Base-by-base conservation (phyloP, 257 asterid genomes). In the Petunia axillaris region DNA sequence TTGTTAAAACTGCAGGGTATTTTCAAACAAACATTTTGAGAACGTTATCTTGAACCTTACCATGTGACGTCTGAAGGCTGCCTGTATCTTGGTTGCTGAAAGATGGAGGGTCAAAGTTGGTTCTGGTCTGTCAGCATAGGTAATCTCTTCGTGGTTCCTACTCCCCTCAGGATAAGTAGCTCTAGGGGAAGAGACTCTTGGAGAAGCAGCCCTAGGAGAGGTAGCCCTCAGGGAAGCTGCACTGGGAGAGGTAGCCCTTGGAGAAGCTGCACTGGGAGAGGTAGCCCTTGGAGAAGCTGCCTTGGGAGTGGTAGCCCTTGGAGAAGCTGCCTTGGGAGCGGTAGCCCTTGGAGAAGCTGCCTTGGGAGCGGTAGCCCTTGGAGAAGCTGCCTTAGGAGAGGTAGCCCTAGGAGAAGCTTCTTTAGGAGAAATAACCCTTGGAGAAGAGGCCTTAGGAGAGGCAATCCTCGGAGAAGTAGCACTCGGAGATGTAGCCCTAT, bases 21-120 rank as follows among this genome's bases (percentile, higher is more conserved):
- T 73, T 73, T 73, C 77, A 73, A 62, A 11, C 59, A 73, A 50
- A 73, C 9, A 73, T 73, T 73, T 60, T 35, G 35, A 71, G 3
- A 58, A 41, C 44, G 77, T 25, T 70, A 70, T 46, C 77, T 70
- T 70, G 77, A 25, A 79, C 36, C 85, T 89, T 93, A 95, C 99
- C 97, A 87, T 79, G 82, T 89, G 89, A 78, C 99, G 95, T 84
- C 97, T 84, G 79, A 84, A 95, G 7, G 89, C 92, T 39, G 97
- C 92, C 91, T 95, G 99, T 54, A 95, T 90, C 89, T 85, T 92
- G 80, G 87, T 89, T 63, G 97, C 97, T 5, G 97, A 83, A 73
- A 86, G 85, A 14, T 92, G 90, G 81, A 87, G 93, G 75, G 85
- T 82, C 70, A 84, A 83, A 66, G 97, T 87, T 25, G 93, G 97